Evolutionary conservation across 1,284 basidiomycete species (phyloP), one percentile per base, ranked within the genome.

Genomic region (Afroboletus lepidellus): DNA sequence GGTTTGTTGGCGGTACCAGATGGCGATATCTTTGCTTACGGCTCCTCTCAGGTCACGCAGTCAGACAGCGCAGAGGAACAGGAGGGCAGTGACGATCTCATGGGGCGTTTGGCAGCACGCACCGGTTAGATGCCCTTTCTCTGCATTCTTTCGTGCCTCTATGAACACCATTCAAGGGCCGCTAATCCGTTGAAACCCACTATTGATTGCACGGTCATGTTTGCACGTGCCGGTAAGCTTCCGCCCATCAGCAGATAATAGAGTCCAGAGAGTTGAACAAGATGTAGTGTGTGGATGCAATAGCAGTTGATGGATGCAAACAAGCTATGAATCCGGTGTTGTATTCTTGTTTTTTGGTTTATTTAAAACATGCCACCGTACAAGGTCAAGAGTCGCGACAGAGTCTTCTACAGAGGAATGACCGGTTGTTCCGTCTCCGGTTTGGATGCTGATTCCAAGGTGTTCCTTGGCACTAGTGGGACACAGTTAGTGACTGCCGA

Each of bases 331-430:
- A 47, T 55, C 41, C 43, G 45, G 37, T 30, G 50, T 21, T 13
- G 57, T 46, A 32, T 37, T 50, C 37, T 54, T 57, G 13, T 48
- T 55, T 58, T 69, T 73, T 43, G 72, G 64, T 57, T 76, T 81
- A 59, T 87, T 83, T 42, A 84, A 60, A 48, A 89, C 69, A 63
- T 82, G 78, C 82, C 83, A 88, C 51, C 84, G 77, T n/a, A 96
- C 84, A 29, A 94, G 79, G 60, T 96, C 87, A 36, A 96, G 74
- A 2, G 93, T 92, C 1, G 92, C 90, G 30, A 81, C 71, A 1
- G 90, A 92, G 72, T 93, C 93, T 70, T 90, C 92, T 2, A 89
- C 74, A 6, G 88, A 92, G 41, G 88, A 93, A 74, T 95, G 92
- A 8, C 92, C 93, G 5, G 77, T 76, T 20, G 78, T 77, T 0